Evolutionary conservation across 768 basidiomycete genomes (phyloP).

Genomic region (Lentinula boryana): DNA sequence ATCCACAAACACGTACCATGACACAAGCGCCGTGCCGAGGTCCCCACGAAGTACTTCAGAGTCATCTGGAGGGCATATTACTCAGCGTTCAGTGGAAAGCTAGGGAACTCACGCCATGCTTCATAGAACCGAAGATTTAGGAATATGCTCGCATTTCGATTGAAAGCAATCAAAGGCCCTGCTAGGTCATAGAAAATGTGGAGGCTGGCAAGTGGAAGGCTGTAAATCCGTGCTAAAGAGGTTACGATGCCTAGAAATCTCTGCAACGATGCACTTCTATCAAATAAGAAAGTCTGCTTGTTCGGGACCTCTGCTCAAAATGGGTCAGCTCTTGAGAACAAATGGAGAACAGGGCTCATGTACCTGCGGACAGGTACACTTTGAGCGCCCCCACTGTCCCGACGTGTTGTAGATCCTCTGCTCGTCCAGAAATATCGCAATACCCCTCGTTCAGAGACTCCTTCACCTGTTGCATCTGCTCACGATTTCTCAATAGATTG

Average conservation of each 20-base stretch:
- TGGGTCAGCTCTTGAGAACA: slow-evolving; percentile 1
- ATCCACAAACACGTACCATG: slow-evolving; percentile 51
- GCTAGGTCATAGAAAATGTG: slow-evolving; percentile 83
- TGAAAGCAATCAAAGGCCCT: slow-evolving; percentile 90
- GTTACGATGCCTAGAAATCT: slow-evolving; percentile 70
- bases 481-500: slow-evolving; percentile 53
- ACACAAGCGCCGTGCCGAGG: slow-evolving; percentile 62
- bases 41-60: slow-evolving; percentile 50
- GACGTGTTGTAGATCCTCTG: slow-evolving; percentile 53
- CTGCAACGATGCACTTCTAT: slow-evolving; percentile 51
- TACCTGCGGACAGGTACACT: slow-evolving; percentile 61
- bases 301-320: slow-evolving; percentile 48
- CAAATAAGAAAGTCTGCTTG: slow-evolving; percentile 38
- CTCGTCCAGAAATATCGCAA: slow-evolving; percentile 68
- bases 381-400: slow-evolving; percentile 63
- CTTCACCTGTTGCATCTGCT: slow-evolving; percentile 65
- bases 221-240: slow-evolving; percentile 65
- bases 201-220: slow-evolving; percentile 63
- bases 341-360: slow-evolving; percentile 1
- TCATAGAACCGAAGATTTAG: slow-evolving; percentile 83
- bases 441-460: slow-evolving; percentile 79
- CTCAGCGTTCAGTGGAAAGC: not conserved
- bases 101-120: slow-evolving; percentile 68
- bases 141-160: slow-evolving; percentile 82
- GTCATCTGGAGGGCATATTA: slow-evolving; percentile 49